Evolutionary conservation across 176 grass and related monocot species (phyloP).

Genomic region (Eragrostis nindensis): DNA sequence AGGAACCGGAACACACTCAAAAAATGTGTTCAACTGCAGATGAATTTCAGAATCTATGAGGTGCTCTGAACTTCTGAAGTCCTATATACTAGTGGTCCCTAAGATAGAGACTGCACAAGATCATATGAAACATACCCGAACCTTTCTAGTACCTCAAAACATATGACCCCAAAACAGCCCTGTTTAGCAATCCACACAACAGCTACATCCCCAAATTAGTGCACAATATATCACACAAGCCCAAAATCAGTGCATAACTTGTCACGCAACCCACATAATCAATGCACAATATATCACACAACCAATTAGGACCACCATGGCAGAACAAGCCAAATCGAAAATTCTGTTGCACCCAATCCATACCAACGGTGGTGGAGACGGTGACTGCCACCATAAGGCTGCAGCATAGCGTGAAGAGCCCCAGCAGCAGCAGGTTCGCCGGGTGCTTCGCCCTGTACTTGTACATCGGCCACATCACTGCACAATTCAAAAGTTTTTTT

Average conservation of each 20-base stretch:
- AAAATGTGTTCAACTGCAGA: neutral
- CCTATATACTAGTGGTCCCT: neutral
- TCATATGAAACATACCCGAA: too few relatives aligned
- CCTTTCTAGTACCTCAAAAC: too few relatives aligned
- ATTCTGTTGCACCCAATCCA: neutral
- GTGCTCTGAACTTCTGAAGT: neutral
- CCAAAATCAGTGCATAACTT: too few relatives aligned
- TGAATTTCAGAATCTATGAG: slow-evolving; percentile 11
- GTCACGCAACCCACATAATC: too few relatives aligned
- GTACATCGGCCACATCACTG: slow-evolving; percentile 65
- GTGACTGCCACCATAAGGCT: slow-evolving; percentile 51
- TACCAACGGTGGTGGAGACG: slow-evolving; percentile 44
- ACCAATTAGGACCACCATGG: too few relatives aligned
- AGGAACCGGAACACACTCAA: too few relatives aligned
- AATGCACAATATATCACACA: too few relatives aligned
- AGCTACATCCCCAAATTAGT: neutral
- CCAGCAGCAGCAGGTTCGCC: slow-evolving; percentile 54
- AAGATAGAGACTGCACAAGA: neutral
- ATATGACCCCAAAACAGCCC: neutral
- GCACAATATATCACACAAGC: too few relatives aligned
- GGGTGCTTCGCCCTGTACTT: slow-evolving; percentile 55
- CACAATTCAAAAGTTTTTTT: too few relatives aligned
- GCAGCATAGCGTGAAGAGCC: slow-evolving; percentile 57
- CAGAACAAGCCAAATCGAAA: neutral
- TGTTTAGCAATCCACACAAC: neutral